These are phyloP conservation scores for Chenopodium album DNA, from an alignment of 148 eudicot genomes.

Conservation along the genomic window DNA sequence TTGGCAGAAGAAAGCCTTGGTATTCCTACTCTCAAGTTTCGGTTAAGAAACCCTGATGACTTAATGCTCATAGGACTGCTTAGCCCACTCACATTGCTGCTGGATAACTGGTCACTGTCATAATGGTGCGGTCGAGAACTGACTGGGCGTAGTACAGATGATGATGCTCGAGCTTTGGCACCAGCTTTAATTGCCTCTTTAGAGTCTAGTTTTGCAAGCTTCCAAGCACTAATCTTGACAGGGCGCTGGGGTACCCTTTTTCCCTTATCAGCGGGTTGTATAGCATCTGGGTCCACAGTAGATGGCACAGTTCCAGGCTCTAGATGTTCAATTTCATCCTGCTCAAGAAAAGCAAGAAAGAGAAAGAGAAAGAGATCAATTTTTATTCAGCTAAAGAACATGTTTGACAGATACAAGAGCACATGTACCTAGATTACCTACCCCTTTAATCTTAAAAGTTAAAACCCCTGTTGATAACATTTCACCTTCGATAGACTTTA, in stretches of 20 bases:
- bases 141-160: conserved; percentile 80
- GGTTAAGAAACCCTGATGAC: conserved; percentile 46
- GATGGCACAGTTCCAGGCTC: conserved; percentile 85
- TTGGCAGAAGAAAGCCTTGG: conserved; percentile 50
- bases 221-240: conserved; percentile 87
- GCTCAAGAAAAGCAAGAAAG: conserved; percentile 13
- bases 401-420: neutral
- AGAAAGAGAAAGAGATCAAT: neutral
- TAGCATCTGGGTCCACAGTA: conserved; percentile 81
- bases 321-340: conserved; percentile 90
- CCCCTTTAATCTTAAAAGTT: too few relatives aligned
- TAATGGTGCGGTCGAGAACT: conserved; percentile 49
- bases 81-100: conserved; percentile 61
- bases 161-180: conserved; percentile 89
- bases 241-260: conserved; percentile 62
- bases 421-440: neutral
- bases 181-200: conserved; percentile 87
- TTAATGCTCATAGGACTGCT: conserved; percentile 71
- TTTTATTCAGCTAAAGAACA: neutral
- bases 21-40: conserved; percentile 35
- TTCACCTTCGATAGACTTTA: neutral
- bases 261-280: conserved; percentile 55
- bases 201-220: conserved; percentile 81
- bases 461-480: too few relatives aligned
- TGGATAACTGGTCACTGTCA: conserved; percentile 59